These are phyloP conservation scores for Lasiodiplodia hormozganensis DNA, from an alignment of 2,329 filamentous ascomycete species.

Conservation along the genomic window DNA sequence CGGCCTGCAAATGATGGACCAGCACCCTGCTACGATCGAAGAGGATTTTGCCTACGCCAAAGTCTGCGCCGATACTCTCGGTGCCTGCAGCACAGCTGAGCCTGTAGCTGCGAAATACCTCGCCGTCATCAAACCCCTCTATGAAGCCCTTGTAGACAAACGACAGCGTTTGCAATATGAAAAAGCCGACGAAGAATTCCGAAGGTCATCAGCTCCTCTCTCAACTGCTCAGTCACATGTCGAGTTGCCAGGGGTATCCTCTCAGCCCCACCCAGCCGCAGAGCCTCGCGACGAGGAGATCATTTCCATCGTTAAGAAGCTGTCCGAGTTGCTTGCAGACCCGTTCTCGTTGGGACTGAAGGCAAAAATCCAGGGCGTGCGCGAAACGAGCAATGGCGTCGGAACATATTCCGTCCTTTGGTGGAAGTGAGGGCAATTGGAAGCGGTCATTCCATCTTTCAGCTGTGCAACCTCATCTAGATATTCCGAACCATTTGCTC, in stretches of 20 bases:
- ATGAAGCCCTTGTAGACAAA: slow-evolving; percentile 39
- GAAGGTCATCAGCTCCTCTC: neutral
- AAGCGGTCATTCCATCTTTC: neutral
- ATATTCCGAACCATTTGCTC: neutral
- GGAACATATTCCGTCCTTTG: slow-evolving; percentile 26
- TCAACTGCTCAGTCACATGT: neutral
- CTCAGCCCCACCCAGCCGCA: neutral
- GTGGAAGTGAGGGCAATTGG: slow-evolving; percentile 12
- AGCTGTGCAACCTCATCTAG: neutral
- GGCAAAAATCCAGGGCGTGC: slow-evolving; percentile 35
- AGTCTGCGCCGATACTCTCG: slow-evolving; percentile 46
- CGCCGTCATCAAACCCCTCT: slow-evolving; percentile 43
- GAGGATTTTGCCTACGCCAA: slow-evolving; percentile 43
- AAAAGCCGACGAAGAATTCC: slow-evolving; percentile 31
- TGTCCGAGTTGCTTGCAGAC: slow-evolving; percentile 43
- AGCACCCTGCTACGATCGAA: slow-evolving; percentile 39
- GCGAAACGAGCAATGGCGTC: slow-evolving; percentile 12
- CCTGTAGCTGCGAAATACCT: slow-evolving; percentile 44
- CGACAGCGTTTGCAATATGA: neutral
- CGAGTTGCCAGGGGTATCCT: neutral
- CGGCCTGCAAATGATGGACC: slow-evolving; percentile 44
- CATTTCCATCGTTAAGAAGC: slow-evolving; percentile 44
- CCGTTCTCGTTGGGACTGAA: slow-evolving; percentile 45
- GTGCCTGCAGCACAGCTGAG: slow-evolving; percentile 41
- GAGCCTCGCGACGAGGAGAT: slow-evolving; percentile 37